phyloP scores from a whole-genome alignment of 768 basidiomycete species.

The Trametes coccinea region DNA sequence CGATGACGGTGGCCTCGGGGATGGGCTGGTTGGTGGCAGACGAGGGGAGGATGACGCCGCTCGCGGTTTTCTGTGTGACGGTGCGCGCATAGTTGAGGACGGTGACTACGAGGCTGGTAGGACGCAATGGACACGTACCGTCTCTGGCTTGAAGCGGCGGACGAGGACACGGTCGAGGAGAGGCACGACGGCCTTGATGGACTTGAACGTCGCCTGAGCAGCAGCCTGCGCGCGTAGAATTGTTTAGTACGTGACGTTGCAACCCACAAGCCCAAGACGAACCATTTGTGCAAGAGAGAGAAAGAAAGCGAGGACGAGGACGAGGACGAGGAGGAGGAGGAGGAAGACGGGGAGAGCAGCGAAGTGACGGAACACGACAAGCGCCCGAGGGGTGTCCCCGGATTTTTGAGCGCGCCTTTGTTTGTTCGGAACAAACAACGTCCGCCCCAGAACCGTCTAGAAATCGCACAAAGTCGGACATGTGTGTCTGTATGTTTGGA shows the following conservation, averaged over 20 bases:
- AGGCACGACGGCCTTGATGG: slow-evolving; percentile 87
- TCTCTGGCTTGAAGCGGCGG: slow-evolving; percentile 95
- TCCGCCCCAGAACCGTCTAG: slow-evolving; percentile 10
- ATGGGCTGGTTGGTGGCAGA: slow-evolving; percentile 82
- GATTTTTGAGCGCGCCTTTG: slow-evolving; percentile 15
- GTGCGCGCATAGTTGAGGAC: neutral
- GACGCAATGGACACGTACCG: slow-evolving; percentile 51
- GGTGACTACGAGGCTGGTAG: neutral
- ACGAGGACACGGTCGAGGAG: slow-evolving; percentile 96
- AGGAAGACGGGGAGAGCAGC: neutral
- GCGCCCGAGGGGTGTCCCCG: slow-evolving; percentile 9
- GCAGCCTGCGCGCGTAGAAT: slow-evolving; percentile 45
- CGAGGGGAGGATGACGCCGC: slow-evolving; percentile 94
- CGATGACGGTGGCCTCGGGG: slow-evolving; percentile 97
- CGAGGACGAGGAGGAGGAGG: neutral
- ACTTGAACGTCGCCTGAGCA: slow-evolving; percentile 92
- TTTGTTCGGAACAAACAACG: slow-evolving; percentile 26
- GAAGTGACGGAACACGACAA: slow-evolving; percentile 4
- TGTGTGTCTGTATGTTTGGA: no score
- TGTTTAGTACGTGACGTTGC: neutral
- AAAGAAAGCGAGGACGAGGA: neutral
- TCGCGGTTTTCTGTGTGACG: slow-evolving; percentile 84
- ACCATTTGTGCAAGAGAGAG: neutral
- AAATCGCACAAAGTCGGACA: neutral
- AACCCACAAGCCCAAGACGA: no score